Percentiles rank a stretch among this genome's conserved stretches.
phyloP scores from a whole-genome alignment of 331 rosid genomes.

The Pyracantha coccinea region DNA sequence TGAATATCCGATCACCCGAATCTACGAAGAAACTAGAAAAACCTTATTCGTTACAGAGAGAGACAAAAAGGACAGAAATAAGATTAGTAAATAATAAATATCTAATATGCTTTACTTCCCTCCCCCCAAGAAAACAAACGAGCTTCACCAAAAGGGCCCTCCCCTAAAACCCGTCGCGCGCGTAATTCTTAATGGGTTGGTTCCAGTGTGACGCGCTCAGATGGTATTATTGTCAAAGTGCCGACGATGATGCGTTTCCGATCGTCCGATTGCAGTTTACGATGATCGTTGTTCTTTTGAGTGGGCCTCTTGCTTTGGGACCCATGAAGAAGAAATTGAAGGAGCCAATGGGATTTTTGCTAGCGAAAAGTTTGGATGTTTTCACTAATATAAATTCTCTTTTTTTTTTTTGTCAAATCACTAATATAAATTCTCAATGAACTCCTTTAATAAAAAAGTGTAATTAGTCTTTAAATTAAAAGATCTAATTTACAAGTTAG shows the following conservation, averaged over 20 bases:
- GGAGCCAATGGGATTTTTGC: neutral
- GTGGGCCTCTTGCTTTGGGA: neutral
- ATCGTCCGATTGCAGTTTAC: neutral
- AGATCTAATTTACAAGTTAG: neutral
- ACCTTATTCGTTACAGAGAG: neutral
- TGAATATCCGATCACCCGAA: neutral
- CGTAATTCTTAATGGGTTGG: neutral
- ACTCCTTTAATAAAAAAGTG: neutral
- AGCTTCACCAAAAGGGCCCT: neutral
- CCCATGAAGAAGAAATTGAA: neutral
- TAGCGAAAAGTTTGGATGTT: neutral
- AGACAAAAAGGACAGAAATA: neutral
- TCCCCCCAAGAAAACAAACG: slow-evolving; percentile 6
- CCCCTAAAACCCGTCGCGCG: slow-evolving; percentile 29
- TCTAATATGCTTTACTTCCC: slow-evolving; percentile 12
- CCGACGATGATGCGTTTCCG: neutral
- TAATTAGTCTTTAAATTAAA: neutral
- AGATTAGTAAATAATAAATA: neutral
- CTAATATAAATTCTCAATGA: neutral
- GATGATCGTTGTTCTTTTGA: neutral
- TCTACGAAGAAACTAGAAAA: neutral
- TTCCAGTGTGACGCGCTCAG: neutral
- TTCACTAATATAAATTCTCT: too few relatives aligned
- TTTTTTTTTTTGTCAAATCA: too few relatives aligned
- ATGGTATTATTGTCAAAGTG: neutral